Base-by-base conservation (phyloP, 139 green algal genomes). In the Zygnema circumcarinatum region DNA sequence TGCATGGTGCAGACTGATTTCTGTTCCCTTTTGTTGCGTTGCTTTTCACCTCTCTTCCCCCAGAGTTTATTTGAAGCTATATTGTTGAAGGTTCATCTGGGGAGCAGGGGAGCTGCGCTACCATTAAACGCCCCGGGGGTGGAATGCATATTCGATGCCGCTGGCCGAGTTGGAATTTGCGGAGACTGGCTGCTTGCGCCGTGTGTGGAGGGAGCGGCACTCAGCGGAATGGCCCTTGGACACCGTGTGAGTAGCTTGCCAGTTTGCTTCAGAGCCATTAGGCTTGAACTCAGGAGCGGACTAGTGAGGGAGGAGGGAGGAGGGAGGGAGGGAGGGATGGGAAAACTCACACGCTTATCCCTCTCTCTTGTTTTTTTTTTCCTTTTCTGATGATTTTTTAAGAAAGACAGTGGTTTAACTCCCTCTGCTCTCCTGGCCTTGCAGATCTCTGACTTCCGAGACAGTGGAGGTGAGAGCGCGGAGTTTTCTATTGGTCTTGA, bases 101-200 rank as follows among this genome's bases (percentile, higher is more conserved):
- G 54, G 25, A 81, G 25, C 81, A 87, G 94, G 94, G 94, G 94
- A 25, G 95, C 95, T 0, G 94, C 94, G 0, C 90, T 96, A 74
- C 95, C 95, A 7, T 40, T 93, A 52, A 97, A 96, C 84, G 91
- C 83, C 0, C 93, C 93, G 0, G 76, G 76, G 0, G 91, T 94
- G 42, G 79, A 89, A 0, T 94, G 87, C 91, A 93, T 97, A 2
- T 91, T 95, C 33, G 95, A 97, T 76, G 74, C 93, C 0, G 39
- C 81, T 1, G 86, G 84, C 0, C 69, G 93, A 0, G 93, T 94
- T 22, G 92, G 93, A 0, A 92, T 96, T 16, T 94, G 88, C 79
- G 95, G 95, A 1, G 95, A 97, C 79, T 97, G 95, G 95, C 88
- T 96, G n/a, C 72, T 38, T 0, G 90, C 88, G 2, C 84, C 89